A percentile compares a stretch with the other conserved stretches of the same genome.
phyloP scores from a whole-genome alignment of 148 eudicot species.

The Rhododendron simsii region DNA sequence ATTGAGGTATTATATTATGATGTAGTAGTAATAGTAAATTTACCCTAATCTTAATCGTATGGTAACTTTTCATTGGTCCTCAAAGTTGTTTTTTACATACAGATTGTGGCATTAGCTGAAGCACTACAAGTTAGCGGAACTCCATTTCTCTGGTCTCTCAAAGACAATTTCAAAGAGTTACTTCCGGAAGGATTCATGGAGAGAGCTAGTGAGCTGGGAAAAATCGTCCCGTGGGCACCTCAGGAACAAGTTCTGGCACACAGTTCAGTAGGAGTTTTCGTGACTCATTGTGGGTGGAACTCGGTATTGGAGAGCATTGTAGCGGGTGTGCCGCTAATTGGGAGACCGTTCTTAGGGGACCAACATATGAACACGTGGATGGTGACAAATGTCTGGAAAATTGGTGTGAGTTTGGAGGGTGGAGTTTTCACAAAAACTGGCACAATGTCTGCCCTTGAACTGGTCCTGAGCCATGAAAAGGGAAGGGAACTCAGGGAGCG shows the following conservation, averaged over 20 bases:
- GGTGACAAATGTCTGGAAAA: slow-evolving; percentile 34
- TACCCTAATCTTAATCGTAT: too few species aligned
- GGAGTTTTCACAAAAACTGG: slow-evolving; percentile 29
- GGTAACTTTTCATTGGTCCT: neutral
- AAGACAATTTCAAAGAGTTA: slow-evolving; percentile 9
- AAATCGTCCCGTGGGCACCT: slow-evolving; percentile 68
- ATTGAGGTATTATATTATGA: too few species aligned
- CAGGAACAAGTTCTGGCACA: slow-evolving; percentile 45
- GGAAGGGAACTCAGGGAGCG: slow-evolving; percentile 28
- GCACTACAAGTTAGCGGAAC: slow-evolving; percentile 32
- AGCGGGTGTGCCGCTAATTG: slow-evolving; percentile 53
- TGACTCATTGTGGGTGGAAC: slow-evolving; percentile 79
- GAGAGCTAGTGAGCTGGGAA: slow-evolving; percentile 23
- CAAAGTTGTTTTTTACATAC: neutral
- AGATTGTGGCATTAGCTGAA: slow-evolving; percentile 36
- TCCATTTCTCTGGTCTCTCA: slow-evolving; percentile 62
- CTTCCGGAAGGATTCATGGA: slow-evolving; percentile 42
- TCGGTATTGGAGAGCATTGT: slow-evolving; percentile 56
- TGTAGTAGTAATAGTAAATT: too few species aligned
- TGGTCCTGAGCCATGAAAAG: slow-evolving; percentile 23
- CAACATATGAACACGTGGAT: slow-evolving; percentile 41
- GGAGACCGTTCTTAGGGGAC: slow-evolving; percentile 61
- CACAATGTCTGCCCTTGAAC: slow-evolving; percentile 20
- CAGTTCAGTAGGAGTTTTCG: slow-evolving; percentile 34
- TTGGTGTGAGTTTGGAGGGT: slow-evolving; percentile 41